A percentile compares a stretch with the other conserved stretches of the same genome.
Evolutionary conservation across 2,329 filamentous ascomycete species (phyloP).

Genomic region (Botryosphaeria dothidea): DNA sequence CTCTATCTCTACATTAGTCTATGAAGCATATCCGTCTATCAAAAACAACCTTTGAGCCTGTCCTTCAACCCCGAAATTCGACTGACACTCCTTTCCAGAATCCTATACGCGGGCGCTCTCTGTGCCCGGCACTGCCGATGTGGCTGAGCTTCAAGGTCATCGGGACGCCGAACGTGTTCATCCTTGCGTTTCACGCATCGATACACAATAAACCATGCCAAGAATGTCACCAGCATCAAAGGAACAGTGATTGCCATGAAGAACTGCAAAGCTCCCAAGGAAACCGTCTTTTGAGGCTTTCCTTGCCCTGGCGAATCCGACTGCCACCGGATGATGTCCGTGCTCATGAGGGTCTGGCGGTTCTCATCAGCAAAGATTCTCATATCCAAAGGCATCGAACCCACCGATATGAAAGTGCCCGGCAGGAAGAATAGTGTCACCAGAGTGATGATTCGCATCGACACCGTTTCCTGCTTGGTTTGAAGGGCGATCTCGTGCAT

Average conservation of each 20-base stretch:
- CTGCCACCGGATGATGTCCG: slow-evolving; percentile 35
- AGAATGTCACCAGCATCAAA: slow-evolving; percentile 36
- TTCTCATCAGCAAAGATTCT: background rate
- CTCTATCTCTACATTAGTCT: too few relatives aligned
- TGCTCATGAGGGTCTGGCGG: slow-evolving; percentile 45
- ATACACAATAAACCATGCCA: slow-evolving; percentile 37
- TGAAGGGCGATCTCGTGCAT: slow-evolving; percentile 38
- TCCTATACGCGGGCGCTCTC: too few relatives aligned
- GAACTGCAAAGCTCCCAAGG: slow-evolving; percentile 29
- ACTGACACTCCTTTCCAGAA: too few relatives aligned
- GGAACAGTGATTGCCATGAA: slow-evolving; percentile 39
- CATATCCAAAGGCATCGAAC: slow-evolving; percentile 21
- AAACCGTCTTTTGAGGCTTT: slow-evolving; percentile 23
- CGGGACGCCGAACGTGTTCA: background rate
- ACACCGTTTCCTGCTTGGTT: slow-evolving; percentile 42
- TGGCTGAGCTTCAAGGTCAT: too few relatives aligned
- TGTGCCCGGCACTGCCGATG: too few relatives aligned
- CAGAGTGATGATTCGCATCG: slow-evolving; percentile 45
- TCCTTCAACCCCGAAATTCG: too few relatives aligned
- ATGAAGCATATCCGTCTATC: too few relatives aligned
- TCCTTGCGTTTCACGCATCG: slow-evolving; percentile 26
- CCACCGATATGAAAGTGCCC: slow-evolving; percentile 46
- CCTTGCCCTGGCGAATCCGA: slow-evolving; percentile 22
- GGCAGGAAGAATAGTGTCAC: slow-evolving; percentile 47
- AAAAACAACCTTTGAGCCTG: too few relatives aligned